These are phyloP conservation scores for Planoprotostelium fungivorum DNA, from an alignment of 78 protist species.

Conservation along the genomic window DNA sequence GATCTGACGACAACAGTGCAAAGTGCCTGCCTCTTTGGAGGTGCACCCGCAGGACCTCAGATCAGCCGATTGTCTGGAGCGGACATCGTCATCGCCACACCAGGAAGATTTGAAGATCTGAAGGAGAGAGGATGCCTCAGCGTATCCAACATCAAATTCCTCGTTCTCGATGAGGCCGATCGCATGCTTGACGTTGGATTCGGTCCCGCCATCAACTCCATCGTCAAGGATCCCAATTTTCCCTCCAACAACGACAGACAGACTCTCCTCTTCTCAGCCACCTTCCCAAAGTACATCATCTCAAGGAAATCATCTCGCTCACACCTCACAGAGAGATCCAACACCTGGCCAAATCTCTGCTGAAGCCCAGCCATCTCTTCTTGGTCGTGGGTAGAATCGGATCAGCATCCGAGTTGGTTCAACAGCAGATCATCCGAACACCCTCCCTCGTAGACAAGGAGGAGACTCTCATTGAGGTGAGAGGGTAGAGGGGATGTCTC, in stretches of 20 bases:
- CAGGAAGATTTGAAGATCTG: conserved; percentile 96
- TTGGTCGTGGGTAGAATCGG: neutral
- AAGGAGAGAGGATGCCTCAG: conserved; percentile 80
- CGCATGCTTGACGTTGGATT: conserved; percentile 99
- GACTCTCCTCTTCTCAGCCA: conserved; percentile 98
- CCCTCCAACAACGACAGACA: conserved; percentile 77
- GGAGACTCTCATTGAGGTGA: neutral
- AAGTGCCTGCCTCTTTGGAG: conserved; percentile 93
- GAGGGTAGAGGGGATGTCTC: neutral
- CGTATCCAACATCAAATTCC: conserved; percentile 55
- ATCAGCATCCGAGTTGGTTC: neutral
- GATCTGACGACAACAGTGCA: conserved; percentile 21
- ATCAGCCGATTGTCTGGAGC: conserved; percentile 90
- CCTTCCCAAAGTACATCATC: conserved; percentile 94
- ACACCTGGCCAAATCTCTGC: conserved; percentile 75
- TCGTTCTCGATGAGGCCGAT: conserved; percentile 98
- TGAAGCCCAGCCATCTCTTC: neutral
- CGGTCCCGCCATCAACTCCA: conserved; percentile 95
- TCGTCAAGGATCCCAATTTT: conserved; percentile 85
- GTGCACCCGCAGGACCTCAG: conserved; percentile 88
- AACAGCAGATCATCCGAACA: neutral
- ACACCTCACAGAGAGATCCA: conserved; percentile 74
- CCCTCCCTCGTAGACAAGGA: neutral
- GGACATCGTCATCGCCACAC: conserved; percentile 95
- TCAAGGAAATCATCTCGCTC: neutral